Evolutionary conservation across 2,329 filamentous ascomycete species (phyloP), one percentile per base, ranked within the genome.

Genomic region (Venturiaceae sp.): DNA sequence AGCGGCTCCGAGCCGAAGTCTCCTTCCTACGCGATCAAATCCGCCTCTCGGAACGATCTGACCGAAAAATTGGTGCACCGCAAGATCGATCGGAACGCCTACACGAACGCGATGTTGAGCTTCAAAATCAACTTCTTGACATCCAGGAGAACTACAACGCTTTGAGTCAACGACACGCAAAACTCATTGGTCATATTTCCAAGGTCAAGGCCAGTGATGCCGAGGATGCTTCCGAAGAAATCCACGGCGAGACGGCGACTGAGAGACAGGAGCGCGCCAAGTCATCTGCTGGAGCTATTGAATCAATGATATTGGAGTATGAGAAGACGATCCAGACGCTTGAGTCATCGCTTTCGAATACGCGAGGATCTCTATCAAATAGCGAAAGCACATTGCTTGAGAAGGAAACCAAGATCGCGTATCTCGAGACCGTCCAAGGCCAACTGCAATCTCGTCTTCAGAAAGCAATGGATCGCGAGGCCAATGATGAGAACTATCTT

Each of bases 291-390:
- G 88, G 95, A 69, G 92, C 92, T 30, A 92, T 99, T 21, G 94
- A 99, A 67, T 89, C 95, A 68, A 90, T 99, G 23, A 90, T 99
- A 3, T 77, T 97, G 53, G 94, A 99, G 73, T 99, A 99, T 69
- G 95, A 99, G 71, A 97, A 95, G 79, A 99, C 95, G 0, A 99
- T 99, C 54, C 92, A 97, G 70, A 87, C 84, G 57, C 81, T 99
- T 16, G 94, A 99, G 72, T 85, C 91, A 55, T 96, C 92, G 1
- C 82, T 99, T 14, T 92, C 92, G 0, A 94, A 85, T 67, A 97
- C 94, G 1, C 83, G 94, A 59, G 81, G 88, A 34, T 90, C 89
- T 0, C 78, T 99, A 30, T 87, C 94, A 11, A 86, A 78, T 63
- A 92, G 88, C 0, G 95, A 99, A 71, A 94, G 91, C 58, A 87